Percentiles rank a stretch among this genome's conserved stretches.
phyloP scores from a whole-genome alignment of 1,284 basidiomycete species.

The Wallemia ichthyophaga region DNA sequence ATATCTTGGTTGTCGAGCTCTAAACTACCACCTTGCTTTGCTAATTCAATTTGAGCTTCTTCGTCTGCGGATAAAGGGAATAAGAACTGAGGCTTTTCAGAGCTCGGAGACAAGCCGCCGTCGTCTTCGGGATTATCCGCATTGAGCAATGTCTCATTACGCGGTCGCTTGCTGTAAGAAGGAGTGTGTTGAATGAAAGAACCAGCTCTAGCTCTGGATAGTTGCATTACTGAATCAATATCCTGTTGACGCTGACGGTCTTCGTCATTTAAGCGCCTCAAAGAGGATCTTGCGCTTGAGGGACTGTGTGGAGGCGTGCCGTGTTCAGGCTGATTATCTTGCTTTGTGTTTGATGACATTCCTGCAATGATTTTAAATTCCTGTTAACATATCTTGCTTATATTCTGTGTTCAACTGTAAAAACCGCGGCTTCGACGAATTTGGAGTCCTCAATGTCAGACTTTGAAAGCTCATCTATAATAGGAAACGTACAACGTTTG shows the following conservation, averaged over 20 bases:
- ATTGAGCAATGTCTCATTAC: conserved; percentile 31
- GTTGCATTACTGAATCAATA: conserved; percentile 51
- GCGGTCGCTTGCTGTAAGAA: neutral
- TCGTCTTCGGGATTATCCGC: conserved; percentile 17
- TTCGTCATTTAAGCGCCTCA: conserved; percentile 18
- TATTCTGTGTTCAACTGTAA: neutral
- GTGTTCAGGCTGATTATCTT: neutral
- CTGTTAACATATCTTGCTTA: neutral
- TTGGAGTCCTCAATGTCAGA: neutral
- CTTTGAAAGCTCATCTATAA: too few species aligned
- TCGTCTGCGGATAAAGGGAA: conserved; percentile 2
- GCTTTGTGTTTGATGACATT: neutral
- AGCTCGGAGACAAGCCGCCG: conserved; percentile 2
- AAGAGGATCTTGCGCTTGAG: neutral
- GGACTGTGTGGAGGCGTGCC: neutral
- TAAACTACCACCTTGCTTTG: neutral
- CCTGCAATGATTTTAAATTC: neutral
- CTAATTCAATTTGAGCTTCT: neutral
- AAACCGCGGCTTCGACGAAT: neutral
- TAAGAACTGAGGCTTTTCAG: neutral
- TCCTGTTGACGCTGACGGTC: conserved; percentile 60
- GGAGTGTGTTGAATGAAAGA: neutral
- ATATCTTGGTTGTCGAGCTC: neutral
- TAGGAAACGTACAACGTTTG: too few species aligned
- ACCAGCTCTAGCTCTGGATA: conserved; percentile 19